A percentile compares a stretch with the other conserved stretches of the same genome.
These are phyloP conservation scores for Pythium folliculosum DNA, from an alignment of 352 stramenopile species.

Conservation along the genomic window DNA sequence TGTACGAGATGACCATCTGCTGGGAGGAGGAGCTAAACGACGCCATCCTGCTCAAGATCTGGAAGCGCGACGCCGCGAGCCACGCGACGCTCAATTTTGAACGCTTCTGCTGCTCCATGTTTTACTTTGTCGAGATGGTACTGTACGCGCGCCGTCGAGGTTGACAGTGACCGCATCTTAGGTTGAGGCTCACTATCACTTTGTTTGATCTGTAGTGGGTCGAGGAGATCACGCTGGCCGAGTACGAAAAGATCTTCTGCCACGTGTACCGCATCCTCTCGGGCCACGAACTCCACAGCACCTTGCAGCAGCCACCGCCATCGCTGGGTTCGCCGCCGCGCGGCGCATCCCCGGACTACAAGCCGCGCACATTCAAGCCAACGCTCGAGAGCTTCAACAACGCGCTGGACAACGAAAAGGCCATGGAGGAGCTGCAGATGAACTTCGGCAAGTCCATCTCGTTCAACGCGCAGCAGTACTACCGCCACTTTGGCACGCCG, in stretches of 20 bases:
- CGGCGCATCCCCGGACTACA: background rate
- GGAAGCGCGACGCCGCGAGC: slow-evolving; percentile 39
- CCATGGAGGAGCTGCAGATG: slow-evolving; percentile 36
- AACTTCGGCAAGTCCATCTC: slow-evolving; percentile 46
- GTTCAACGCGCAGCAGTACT: slow-evolving; percentile 42
- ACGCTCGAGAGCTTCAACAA: slow-evolving; percentile 41
- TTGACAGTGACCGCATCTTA: too few species aligned
- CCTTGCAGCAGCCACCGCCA: background rate
- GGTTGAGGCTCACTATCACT: background rate
- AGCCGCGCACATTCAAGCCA: slow-evolving; percentile 29
- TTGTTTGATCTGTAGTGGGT: slow-evolving; percentile 34
- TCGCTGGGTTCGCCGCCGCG: background rate
- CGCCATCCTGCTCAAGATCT: slow-evolving; percentile 49
- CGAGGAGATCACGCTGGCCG: slow-evolving; percentile 35
- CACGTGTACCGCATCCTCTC: slow-evolving; percentile 32
- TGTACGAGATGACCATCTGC: slow-evolving; percentile 68
- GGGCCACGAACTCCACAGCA: slow-evolving; percentile 7
- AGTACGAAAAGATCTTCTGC: slow-evolving; percentile 46
- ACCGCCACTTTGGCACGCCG: slow-evolving; percentile 31
- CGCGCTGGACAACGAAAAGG: slow-evolving; percentile 34
- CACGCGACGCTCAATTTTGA: slow-evolving; percentile 45
- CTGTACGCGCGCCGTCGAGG: background rate
- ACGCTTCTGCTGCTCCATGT: slow-evolving; percentile 62
- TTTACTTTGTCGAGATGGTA: slow-evolving; percentile 63
- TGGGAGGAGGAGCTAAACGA: slow-evolving; percentile 60